Base-by-base conservation (phyloP, 169 alveolate species). In the Pseudocohnilembus persalinus region DNA sequence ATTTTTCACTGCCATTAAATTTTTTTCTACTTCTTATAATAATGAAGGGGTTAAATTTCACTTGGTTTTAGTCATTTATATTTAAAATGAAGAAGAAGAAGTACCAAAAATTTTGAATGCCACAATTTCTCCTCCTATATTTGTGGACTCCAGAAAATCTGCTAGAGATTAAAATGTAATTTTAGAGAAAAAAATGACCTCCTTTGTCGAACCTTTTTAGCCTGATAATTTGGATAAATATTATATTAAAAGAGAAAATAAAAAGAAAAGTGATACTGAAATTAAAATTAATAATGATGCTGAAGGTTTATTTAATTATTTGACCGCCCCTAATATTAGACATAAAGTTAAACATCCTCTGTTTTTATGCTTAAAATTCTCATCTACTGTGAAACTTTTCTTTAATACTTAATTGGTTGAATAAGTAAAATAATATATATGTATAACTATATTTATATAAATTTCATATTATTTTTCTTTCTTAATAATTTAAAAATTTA, bases 41-140 rank as follows among this genome's bases (percentile, higher is more conserved):
- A 86, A 86, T 74, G 90, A 86, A 86, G 90, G 90, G 6, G 90
- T 86, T 0, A 86, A 86, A 81, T 86, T 86, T 76, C 90, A 86
- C 74, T 76, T 86, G 32, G 68, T 86, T 27, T 32, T 86, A 29
- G 73, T 86, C 73, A 83, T 86, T 73, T 86, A 81, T 73, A 86
- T 86, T 20, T 33, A 77, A 76, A 80, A 86, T 49, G 73, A 76
- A 15, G 87, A 86, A 0, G 80, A 76, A n/a, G 90, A 86, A 63
- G 49, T 73, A 27, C 86, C 87, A 6, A 29, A 81, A 74, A 86
- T 86, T 32, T 75, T 86, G 34, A 86, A 86, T 76, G 81, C 90
- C 27, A 86, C 90, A 0, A 86, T 86, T 4, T 86, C 90, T 29
- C 90, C 90, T 27, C 90, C 90, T 29, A 86, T 86, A 0, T 86